Evolutionary conservation across 768 basidiomycete species (phyloP).

Genomic region (Leccinum fibrillosum): DNA sequence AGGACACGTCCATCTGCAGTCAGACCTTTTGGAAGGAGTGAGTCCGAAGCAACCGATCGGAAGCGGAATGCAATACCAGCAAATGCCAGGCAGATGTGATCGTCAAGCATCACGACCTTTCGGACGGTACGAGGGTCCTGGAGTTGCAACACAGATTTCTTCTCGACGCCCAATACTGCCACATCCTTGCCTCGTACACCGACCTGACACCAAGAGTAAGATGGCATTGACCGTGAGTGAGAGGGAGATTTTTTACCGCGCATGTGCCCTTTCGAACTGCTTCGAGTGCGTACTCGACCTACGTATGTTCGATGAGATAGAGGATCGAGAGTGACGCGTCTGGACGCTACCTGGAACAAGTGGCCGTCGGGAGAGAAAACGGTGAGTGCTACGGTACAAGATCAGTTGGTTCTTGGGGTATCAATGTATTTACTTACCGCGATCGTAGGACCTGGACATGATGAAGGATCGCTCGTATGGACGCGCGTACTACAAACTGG

Average conservation of each 20-base stretch:
- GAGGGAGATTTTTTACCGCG: slow-evolving; percentile 58
- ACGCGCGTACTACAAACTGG: slow-evolving; percentile 48
- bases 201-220: slow-evolving; percentile 51
- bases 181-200: slow-evolving; percentile 94
- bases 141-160: slow-evolving; percentile 95
- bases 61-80: slow-evolving; percentile 60
- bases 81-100: slow-evolving; percentile 96
- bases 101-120: slow-evolving; percentile 98
- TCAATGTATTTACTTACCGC: slow-evolving; percentile 57
- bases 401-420: background rate
- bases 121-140: slow-evolving; percentile 98
- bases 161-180: slow-evolving; percentile 96
- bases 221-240: background rate
- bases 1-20: slow-evolving; percentile 97
- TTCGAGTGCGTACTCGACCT: slow-evolving; percentile 99
- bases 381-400: slow-evolving; percentile 69
- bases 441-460: slow-evolving; percentile 97
- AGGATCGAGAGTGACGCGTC: slow-evolving; percentile 26
- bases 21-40: slow-evolving; percentile 55
- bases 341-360: slow-evolving; percentile 78
- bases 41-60: slow-evolving; percentile 7
- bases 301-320: slow-evolving; percentile 21
- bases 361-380: slow-evolving; percentile 99
- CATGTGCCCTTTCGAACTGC: slow-evolving; percentile 97
- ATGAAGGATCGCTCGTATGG: slow-evolving; percentile 18